Percentiles rank a stretch among this genome's conserved stretches.
Evolutionary conservation across 148 eudicot genomes (phyloP).

Genomic region (Chenopodium quinoa): DNA sequence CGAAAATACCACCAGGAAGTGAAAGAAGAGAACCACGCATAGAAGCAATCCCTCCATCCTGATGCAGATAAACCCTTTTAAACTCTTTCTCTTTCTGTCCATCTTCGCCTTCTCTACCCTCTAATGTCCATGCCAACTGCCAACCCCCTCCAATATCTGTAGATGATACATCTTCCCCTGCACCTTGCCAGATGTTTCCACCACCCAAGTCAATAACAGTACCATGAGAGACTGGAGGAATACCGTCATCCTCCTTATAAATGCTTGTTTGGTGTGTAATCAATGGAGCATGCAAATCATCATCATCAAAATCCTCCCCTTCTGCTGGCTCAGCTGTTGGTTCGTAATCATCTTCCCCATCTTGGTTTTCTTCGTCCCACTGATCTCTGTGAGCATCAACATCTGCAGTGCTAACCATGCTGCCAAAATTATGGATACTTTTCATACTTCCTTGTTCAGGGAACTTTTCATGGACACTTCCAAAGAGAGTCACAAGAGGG

Average conservation of each 20-base stretch:
- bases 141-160: conserved; percentile 80
- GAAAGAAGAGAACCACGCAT: conserved; percentile 59
- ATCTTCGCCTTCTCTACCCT: conserved; percentile 54
- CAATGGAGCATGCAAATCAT: conserved; percentile 61
- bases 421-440: conserved; percentile 65
- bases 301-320: conserved; percentile 59
- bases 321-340: conserved; percentile 29
- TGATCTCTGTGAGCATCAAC: conserved; percentile 43
- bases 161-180: conserved; percentile 43
- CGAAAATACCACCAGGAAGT: conserved; percentile 43
- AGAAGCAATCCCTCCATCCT: conserved; percentile 41
- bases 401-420: conserved; percentile 61
- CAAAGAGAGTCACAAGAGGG: conserved; percentile 79
- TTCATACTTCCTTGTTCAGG: conserved; percentile 67
- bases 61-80: conserved; percentile 56
- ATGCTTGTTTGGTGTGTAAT: conserved; percentile 58
- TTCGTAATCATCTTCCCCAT: conserved; percentile 42
- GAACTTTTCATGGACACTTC: conserved; percentile 73
- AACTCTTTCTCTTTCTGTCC: conserved; percentile 50
- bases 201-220: conserved; percentile 53
- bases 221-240: conserved; percentile 38
- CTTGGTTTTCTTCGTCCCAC: conserved; percentile 79
- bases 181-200: conserved; percentile 54
- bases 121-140: conserved; percentile 58
- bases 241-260: conserved; percentile 39